Percentiles rank a stretch among this genome's conserved stretches.
These are phyloP conservation scores for Byssoonygena ceratinophila DNA, from an alignment of 2,329 filamentous ascomycete genomes.

Conservation along the genomic window DNA sequence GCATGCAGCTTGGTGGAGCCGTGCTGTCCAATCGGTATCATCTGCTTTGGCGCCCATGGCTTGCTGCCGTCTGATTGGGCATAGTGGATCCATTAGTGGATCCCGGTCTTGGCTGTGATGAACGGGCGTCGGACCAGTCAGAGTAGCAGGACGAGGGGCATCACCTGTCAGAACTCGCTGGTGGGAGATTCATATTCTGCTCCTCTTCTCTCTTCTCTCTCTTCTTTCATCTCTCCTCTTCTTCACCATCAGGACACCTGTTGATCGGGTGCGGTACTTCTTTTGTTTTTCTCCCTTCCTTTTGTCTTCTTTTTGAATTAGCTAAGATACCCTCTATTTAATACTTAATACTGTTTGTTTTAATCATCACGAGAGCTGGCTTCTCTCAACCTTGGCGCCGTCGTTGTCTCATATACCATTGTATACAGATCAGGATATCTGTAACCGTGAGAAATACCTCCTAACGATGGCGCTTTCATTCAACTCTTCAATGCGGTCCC, in stretches of 20 bases:
- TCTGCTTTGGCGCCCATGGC: too few species aligned
- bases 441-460: background rate
- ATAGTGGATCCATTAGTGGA: background rate
- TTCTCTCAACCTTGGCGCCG: background rate
- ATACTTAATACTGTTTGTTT: constrained; percentile 6
- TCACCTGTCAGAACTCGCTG: background rate
- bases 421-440: constrained; percentile 3
- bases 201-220: constrained; percentile 10
- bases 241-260: constrained; percentile 6
- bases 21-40: background rate
- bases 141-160: background rate
- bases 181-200: constrained; percentile 10
- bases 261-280: constrained; percentile 16
- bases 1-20: too few species aligned
- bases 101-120: background rate
- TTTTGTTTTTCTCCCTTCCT: constrained; percentile 8
- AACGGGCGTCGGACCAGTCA: background rate
- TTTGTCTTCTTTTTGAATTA: background rate
- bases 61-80: background rate
- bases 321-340: background rate
- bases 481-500: constrained; percentile 7
- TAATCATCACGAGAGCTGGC: constrained; percentile 9
- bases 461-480: constrained; percentile 14
- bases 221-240: constrained; percentile 17
- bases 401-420: background rate